phyloP scores from a whole-genome alignment of 2,329 filamentous ascomycete genomes.

The Ophiostoma ulmi region DNA sequence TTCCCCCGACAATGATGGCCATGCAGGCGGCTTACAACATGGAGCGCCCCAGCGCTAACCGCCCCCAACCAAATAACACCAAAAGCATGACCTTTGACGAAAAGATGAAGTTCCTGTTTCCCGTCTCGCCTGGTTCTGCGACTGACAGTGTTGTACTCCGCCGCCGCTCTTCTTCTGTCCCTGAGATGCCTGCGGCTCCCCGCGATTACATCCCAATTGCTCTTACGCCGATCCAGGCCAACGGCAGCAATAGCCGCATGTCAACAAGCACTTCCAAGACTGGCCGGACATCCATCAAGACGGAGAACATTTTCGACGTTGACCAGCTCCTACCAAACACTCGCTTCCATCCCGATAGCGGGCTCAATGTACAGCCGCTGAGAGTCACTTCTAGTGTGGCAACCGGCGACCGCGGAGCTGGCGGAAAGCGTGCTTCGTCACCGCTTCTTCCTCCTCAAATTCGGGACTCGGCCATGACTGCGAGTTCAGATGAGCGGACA shows the following conservation, averaged over 20 bases:
- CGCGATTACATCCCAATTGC: constrained; percentile 30
- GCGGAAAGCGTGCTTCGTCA: constrained; percentile 44
- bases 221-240: constrained; percentile 27
- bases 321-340: constrained; percentile 23
- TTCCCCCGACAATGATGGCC: constrained; percentile 46
- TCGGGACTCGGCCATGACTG: constrained; percentile 36
- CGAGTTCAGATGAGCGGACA: constrained; percentile 35
- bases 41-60: constrained; percentile 27
- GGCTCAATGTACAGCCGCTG: constrained; percentile 18
- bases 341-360: not conserved
- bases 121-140: constrained; percentile 34
- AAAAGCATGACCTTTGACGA: constrained; percentile 56
- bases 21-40: constrained; percentile 22
- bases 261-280: constrained; percentile 37
- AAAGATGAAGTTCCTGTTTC: constrained; percentile 51
- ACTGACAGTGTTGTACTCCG: constrained; percentile 24
- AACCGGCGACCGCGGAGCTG: constrained; percentile 27
- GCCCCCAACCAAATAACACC: constrained; percentile 48
- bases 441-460: constrained; percentile 39
- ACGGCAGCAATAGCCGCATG: constrained; percentile 28
- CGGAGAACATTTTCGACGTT: constrained; percentile 40
- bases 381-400: constrained; percentile 23
- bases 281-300: constrained; percentile 37
- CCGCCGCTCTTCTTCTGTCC: constrained; percentile 40
- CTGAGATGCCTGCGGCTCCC: constrained; percentile 41